Evolutionary conservation across 768 basidiomycete species (phyloP), one percentile per base, ranked within the genome.

Genomic region (Udeniomyces megalosporus): DNA sequence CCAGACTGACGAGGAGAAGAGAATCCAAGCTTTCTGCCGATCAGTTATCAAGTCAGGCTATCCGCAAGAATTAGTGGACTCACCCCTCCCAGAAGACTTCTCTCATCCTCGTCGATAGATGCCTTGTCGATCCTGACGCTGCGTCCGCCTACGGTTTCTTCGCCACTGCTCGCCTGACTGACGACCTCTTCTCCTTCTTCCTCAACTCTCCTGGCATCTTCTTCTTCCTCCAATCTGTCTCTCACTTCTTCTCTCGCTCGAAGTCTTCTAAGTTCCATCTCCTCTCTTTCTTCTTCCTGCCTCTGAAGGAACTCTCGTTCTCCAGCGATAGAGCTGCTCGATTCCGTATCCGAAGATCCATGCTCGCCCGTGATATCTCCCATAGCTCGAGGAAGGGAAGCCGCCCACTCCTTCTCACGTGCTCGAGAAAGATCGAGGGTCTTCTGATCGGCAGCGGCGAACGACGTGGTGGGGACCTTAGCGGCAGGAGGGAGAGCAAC

Each of bases 41-140:
- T 52, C 17, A 20, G 14, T 10, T 17, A 7, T 20, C 1, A 53
- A 31, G 42, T 35, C 26, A 58, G 29, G 2, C 20, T 5, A 5
- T 22, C 4, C 11, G 31, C 35, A 42, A 58, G 24, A 22, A 29
- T 14, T 2, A 35, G 58, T 26, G n/a, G 47, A 32, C 58, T 60
- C 42, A 60, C 58, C 12, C 58, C 58, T 15, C 58, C 58, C 11
- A 60, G 32, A n/a, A 60, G 32, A 38, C 58, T 60, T 24, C 58
- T 26, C 20, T 10, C 55, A 17, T 60, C 58, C 1, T 60, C 58
- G 48, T 60, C 58, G 5, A 22, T 29, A 3, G 22, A 15, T 49
- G 34, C 50, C 49, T 38, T 42, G 24, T 59, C 28, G 8, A 35
- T 34, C 47, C 47, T n/a, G 15, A 29, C 49, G 15, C 38, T 31